phyloP scores from a whole-genome alignment of 164 flowering plant species.

The Malania oleifera region DNA sequence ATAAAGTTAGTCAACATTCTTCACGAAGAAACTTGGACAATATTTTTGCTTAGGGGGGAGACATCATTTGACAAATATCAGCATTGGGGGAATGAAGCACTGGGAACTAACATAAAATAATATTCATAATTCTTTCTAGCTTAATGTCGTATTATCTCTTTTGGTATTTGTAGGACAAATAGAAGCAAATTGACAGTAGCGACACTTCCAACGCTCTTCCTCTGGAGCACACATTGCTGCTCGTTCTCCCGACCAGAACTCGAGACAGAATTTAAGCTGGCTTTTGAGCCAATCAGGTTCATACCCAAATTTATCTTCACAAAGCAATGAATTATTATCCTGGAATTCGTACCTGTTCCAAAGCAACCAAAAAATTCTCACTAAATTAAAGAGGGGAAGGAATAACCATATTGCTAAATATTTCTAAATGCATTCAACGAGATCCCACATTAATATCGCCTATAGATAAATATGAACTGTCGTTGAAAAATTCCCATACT shows the following conservation, averaged over 20 bases:
- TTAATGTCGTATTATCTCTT: constrained; percentile 1
- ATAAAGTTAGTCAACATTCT: too few species aligned
- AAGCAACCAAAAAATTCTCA: not conserved
- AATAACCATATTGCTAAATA: too few species aligned
- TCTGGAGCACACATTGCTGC: constrained; percentile 46
- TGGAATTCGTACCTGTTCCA: constrained; percentile 71
- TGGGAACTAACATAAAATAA: too few species aligned
- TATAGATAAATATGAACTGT: too few species aligned
- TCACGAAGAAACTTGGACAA: too few species aligned
- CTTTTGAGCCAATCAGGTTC: constrained; percentile 51
- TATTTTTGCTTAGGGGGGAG: too few species aligned
- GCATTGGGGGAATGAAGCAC: too few species aligned
- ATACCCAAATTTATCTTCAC: constrained; percentile 53
- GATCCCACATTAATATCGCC: too few species aligned
- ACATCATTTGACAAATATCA: too few species aligned
- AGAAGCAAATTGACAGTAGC: constrained; percentile 48
- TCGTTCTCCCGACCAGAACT: constrained; percentile 71
- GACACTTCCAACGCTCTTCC: constrained; percentile 86
- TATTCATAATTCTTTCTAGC: constrained; percentile 6
- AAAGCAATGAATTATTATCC: constrained; percentile 58
- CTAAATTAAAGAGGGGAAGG: not conserved
- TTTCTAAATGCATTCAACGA: too few species aligned
- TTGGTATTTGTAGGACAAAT: constrained; percentile 34
- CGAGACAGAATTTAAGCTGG: constrained; percentile 40
- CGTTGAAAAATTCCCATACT: too few species aligned